Base-by-base conservation (phyloP, 768 basidiomycete species). In the Pulveroboletus sp. region DNA sequence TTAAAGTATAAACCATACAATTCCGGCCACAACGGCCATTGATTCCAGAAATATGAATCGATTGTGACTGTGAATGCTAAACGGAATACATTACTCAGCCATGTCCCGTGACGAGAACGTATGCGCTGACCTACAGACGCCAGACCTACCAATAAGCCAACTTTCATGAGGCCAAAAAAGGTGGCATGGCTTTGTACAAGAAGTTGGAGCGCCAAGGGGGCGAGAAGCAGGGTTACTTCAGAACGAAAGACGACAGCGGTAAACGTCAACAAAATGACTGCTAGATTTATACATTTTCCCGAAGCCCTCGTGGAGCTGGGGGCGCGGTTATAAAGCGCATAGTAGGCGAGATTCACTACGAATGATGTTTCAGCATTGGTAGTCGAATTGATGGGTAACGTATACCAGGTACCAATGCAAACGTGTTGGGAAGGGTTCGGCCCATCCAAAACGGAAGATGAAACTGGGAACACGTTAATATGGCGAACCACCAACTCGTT, bases 391-490 rank as follows among this genome's bases (percentile, higher is more conserved):
- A 38, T n/a, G 17, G 30, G 16, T 13, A 39, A n/a, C 55, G 70
- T 20, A 13, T 54, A 94, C 93, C 89, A 38, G 85, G 81, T 2
- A 87, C 72, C 16, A 93, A 70, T 4, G 93, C 93, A 53, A 93
- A 83, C 84, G 93, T 95, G 65, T 98, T 99, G 2, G 96, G 95
- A 7, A 98, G 68, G 0, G 95, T 96, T 46, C 96, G 72, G 3
- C 93, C 84, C 76, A 93, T 89, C 85, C 92, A 98, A 65, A 91
- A 99, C 7, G 85, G 84, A 6, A 94, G 63, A 63, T 98, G 96
- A 62, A 96, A 98, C 62, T 95, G 93, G 0, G 85, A 81, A 55
- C 81, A 76, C 4, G 82, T 82, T n/a, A 96, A 63, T 0, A 93
- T 53, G 1, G 78, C 67, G 63, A 85, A 95, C 58, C 80, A 74